Evolutionary conservation across 2,329 filamentous ascomycete species (phyloP), one percentile per base, ranked within the genome.

Genomic region (Amauroascus niger): DNA sequence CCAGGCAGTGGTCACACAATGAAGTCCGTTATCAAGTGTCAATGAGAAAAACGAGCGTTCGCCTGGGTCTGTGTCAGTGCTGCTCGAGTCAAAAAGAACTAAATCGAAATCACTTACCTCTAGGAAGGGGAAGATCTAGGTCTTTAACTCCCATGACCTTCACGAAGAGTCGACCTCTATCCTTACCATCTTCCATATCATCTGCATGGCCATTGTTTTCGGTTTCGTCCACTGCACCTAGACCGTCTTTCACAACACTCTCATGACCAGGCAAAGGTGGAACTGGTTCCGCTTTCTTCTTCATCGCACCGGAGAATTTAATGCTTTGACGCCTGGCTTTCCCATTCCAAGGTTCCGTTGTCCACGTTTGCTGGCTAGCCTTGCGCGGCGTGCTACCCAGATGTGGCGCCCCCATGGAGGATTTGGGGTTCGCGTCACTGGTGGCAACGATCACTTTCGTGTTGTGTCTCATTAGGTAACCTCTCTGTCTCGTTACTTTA

Each of bases 101-200:
- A 24, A n/a, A 24, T 11, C 51, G 11, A 9, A 30, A n/a, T 16
- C 32, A 67, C 85, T 78, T 79, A 93, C 88, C 91, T 73, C 84
- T 87, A 30, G 93, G 90, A 53, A 98, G 75, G 20, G 93, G 91
- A 41, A 97, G 76, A 65, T 96, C 90, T 35, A 98, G 78, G 63
- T 97, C 90, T 69, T 97, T 97, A 59, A 97, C 89, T 43, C 91
- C 90, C 69, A 97, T 86, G n/a, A 98, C 93, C 75, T 98, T 98
- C 60, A 98, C 90, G 63, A 98, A 98, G 1, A 98, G 78, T 57
- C 93, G 79, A 8, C 93, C 93, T 61, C 93, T 79, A 71, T 98
- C 93, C 55, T 84, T 84, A 51, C 83, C 88, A 55, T 96, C 90
- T 52, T 88, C 85, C 8, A 80, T 79, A 4, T 77, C 74, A 41